A percentile compares a stretch with the other conserved stretches of the same genome.
Conservation (phyloP, 768 basidiomycete species). For the Hygrocybe coccinea region DNA sequence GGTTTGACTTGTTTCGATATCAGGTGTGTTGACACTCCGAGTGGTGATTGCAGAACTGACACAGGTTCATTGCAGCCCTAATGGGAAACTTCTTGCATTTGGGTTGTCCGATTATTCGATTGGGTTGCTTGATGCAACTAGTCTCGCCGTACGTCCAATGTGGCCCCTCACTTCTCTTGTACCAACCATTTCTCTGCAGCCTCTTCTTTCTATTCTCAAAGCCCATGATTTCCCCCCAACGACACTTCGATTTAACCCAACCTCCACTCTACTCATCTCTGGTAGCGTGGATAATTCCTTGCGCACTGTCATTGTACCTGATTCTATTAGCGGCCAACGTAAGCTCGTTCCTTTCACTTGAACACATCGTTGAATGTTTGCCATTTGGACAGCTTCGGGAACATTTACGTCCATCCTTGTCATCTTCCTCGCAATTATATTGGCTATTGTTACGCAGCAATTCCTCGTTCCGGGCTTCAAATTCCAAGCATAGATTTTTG, state of each 20-base stretch:
- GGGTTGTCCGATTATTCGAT: slow-evolving; percentile 85
- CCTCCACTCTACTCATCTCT: slow-evolving; percentile 73
- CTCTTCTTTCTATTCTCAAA: slow-evolving; percentile 79
- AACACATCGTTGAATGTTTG: background rate
- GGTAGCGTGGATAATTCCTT: slow-evolving; percentile 89
- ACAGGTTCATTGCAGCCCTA: slow-evolving; percentile 45
- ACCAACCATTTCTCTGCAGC: slow-evolving; percentile 45
- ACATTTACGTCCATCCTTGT: slow-evolving; percentile 28
- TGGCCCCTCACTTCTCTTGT: background rate
- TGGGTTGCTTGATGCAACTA: slow-evolving; percentile 75
- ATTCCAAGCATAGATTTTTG: background rate
- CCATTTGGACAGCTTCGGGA: slow-evolving; percentile 26
- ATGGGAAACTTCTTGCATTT: slow-evolving; percentile 79
- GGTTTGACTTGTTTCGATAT: slow-evolving; percentile 85
- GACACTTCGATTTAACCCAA: slow-evolving; percentile 81
- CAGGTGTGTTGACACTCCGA: slow-evolving; percentile 48
- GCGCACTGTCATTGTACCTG: slow-evolving; percentile 72
- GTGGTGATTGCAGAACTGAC: background rate
- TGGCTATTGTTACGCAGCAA: slow-evolving; percentile 21
- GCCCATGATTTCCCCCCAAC: slow-evolving; percentile 96
- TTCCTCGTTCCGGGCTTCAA: slow-evolving; percentile 4
- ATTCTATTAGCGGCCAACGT: slow-evolving; percentile 49
- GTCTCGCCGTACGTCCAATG: slow-evolving; percentile 56
- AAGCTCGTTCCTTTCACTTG: slow-evolving; percentile 24
- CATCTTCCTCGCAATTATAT: slow-evolving; percentile 29